phyloP scores from a whole-genome alignment of 306 rosid species.

The Pterocarpus macrocarpus region DNA sequence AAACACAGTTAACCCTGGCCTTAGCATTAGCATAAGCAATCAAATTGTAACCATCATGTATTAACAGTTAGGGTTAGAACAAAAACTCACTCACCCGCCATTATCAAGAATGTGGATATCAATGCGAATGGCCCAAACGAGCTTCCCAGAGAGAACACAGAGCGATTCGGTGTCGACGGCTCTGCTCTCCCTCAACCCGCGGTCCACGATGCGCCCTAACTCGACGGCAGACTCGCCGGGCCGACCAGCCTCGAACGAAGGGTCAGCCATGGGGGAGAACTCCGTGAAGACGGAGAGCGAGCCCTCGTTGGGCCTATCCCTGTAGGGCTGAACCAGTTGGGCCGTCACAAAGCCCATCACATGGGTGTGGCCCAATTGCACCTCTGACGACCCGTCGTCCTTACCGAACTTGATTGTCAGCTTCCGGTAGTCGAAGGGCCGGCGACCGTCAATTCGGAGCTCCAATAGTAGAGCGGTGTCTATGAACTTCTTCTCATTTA shows the following conservation, averaged over 20 bases:
- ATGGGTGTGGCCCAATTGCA: slow-evolving; percentile 81
- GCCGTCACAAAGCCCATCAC: slow-evolving; percentile 78
- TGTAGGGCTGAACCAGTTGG: slow-evolving; percentile 80
- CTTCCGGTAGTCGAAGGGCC: slow-evolving; percentile 82
- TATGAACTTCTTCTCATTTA: slow-evolving; percentile 74
- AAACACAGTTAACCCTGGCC: slow-evolving; percentile 6
- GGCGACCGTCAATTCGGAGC: slow-evolving; percentile 85
- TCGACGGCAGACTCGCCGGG: slow-evolving; percentile 82
- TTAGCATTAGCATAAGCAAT: background rate
- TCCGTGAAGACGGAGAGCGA: slow-evolving; percentile 84
- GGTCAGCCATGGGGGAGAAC: slow-evolving; percentile 97
- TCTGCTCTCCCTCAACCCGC: slow-evolving; percentile 88
- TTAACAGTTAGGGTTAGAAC: background rate
- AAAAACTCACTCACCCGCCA: slow-evolving; percentile 68
- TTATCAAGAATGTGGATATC: slow-evolving; percentile 91
- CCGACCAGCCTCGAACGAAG: slow-evolving; percentile 88
- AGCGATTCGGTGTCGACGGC: slow-evolving; percentile 89
- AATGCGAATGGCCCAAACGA: slow-evolving; percentile 85
- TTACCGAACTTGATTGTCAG: slow-evolving; percentile 73
- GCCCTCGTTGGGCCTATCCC: slow-evolving; percentile 91
- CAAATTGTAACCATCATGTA: background rate
- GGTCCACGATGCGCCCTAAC: slow-evolving; percentile 83
- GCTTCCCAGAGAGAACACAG: slow-evolving; percentile 77
- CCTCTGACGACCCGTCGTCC: slow-evolving; percentile 78
- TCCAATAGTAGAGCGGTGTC: slow-evolving; percentile 68